A percentile compares a stretch with the other conserved stretches of the same genome.
These are phyloP conservation scores for Gastrodia elata DNA, from an alignment of 106 monocot species.

Conservation along the genomic window DNA sequence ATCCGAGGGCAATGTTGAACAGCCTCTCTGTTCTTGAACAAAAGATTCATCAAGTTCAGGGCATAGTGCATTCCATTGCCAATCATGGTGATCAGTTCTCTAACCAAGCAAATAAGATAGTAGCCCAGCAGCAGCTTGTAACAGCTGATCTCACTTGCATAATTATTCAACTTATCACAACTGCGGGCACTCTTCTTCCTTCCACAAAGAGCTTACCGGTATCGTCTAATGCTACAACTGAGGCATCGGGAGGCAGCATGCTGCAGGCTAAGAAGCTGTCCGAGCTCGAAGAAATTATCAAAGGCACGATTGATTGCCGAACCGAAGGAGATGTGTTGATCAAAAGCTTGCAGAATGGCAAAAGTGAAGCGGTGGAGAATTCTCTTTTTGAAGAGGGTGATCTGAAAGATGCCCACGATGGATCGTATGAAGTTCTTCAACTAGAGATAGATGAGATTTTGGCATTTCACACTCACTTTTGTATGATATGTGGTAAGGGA, in stretches of 20 bases:
- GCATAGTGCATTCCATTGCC: slow-evolving; percentile 46
- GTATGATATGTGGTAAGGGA: slow-evolving; percentile 82
- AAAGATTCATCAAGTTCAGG: slow-evolving; percentile 78
- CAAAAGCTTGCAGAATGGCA: slow-evolving; percentile 13
- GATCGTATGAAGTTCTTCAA: slow-evolving; percentile 80
- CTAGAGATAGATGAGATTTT: slow-evolving; percentile 86
- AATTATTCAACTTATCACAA: slow-evolving; percentile 73
- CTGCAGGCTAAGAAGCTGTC: slow-evolving; percentile 21
- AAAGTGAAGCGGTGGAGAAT: slow-evolving; percentile 20
- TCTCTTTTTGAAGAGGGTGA: slow-evolving; percentile 42
- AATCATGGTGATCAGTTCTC: slow-evolving; percentile 23
- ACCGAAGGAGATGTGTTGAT: slow-evolving; percentile 17
- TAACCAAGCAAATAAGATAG: slow-evolving; percentile 26
- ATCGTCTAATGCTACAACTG: slow-evolving; percentile 20
- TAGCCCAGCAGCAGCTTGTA: slow-evolving; percentile 69
- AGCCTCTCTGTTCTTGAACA: slow-evolving; percentile 88
- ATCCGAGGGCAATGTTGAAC: slow-evolving; percentile 53
- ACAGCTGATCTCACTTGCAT: slow-evolving; percentile 76
- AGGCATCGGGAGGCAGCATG: not conserved
- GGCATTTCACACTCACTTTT: slow-evolving; percentile 90
- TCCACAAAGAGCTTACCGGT: slow-evolving; percentile 41
- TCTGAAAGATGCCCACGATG: slow-evolving; percentile 16
- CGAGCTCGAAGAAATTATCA: slow-evolving; percentile 20
- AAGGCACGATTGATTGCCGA: not conserved
- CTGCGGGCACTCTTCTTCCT: slow-evolving; percentile 73